Conservation (phyloP, 805 yeast genomes). For the Candida boidinii region DNA sequence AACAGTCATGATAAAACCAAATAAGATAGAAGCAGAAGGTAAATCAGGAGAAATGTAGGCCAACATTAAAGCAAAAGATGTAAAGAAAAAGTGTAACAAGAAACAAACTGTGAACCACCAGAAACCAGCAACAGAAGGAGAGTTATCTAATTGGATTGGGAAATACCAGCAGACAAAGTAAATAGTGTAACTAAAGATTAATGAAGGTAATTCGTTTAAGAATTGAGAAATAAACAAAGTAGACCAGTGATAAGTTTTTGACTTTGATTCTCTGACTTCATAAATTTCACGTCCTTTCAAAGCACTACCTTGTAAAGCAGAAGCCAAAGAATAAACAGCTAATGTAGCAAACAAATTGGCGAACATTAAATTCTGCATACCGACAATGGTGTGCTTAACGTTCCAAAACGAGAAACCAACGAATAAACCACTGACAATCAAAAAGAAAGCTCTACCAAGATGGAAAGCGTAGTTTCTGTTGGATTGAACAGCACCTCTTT, state of each 20-base stretch:
- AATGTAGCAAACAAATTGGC: constrained; percentile 46
- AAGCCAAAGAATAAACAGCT: constrained; percentile 47
- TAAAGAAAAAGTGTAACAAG: constrained; percentile 36
- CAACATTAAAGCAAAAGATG: constrained; percentile 44
- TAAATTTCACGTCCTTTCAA: constrained; percentile 49
- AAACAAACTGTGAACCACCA: constrained; percentile 27
- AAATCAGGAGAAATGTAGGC: constrained; percentile 58
- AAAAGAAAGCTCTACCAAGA: constrained; percentile 35
- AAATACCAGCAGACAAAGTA: constrained; percentile 32
- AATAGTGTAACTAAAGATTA: constrained; percentile 38
- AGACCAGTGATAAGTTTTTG: constrained; percentile 71
- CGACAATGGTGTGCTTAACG: constrained; percentile 39
- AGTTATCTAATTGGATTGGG: constrained; percentile 26
- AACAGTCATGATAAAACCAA: constrained; percentile 47
- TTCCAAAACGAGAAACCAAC: constrained; percentile 56
- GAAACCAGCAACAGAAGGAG: constrained; percentile 36
- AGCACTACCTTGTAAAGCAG: constrained; percentile 57
- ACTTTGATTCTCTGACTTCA: constrained; percentile 63
- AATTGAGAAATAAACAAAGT: constrained; percentile 44
- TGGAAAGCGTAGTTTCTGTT: constrained; percentile 43
- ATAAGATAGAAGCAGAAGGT: constrained; percentile 55
- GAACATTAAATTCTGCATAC: constrained; percentile 52
- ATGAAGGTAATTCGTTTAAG: constrained; percentile 49
- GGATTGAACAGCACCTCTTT: constrained; percentile 31
- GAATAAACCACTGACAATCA: constrained; percentile 31